Base-by-base conservation (phyloP, 1,284 basidiomycete genomes). In the Sanguinoderma infundibulare region DNA sequence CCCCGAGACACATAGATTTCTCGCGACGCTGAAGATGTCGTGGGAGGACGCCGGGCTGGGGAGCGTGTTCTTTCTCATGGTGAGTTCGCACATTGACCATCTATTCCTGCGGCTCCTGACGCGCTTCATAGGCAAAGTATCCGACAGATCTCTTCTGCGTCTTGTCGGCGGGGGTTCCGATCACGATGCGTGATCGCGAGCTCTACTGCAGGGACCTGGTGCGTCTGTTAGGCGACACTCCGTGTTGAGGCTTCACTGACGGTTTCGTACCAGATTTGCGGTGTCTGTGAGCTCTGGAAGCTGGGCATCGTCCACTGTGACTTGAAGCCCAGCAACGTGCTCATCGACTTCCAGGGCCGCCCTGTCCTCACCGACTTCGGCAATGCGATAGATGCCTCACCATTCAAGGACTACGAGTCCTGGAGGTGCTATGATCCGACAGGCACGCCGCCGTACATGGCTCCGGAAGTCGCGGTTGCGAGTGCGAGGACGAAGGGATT, bases 311-410 rank as follows among this genome's bases (percentile, higher is more conserved):
- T 69, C 2, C 72, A 73, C 55, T 59, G 67, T 10, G 71, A 73
- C 55, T 65, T 74, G 63, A 73, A 71, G 55, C 69, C 69, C 12
- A 58, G 62, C 2, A 73, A 72, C 52, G 53, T 73, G 40, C 63
- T 73, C 30, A 26, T 73, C 52, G 61, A 58, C 22, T 14, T 40
- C 0, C 30, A 42, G 39, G 71, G 72, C 9, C 68, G 65, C 20
- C 42, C 68, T 38, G 62, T 64, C 1, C 53, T 73, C 38, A 57
- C 64, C 5, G 72, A 72, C 60, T 67, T 72, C 36, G 68, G 67
- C 15, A 60, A 59, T 15, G 52, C 67, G 10, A 53, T 36, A n/a
- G 55, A 47, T 9, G 88, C 85, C 42, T 26, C 24, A 7, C 9
- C 20, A 0, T 39, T 55, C 24, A 17, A 12, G 17, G 55, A 79